A percentile compares a stretch with the other conserved stretches of the same genome.
Conservation (phyloP, 2,329 filamentous ascomycete genomes). For the Fragosphaeria purpurea region DNA sequence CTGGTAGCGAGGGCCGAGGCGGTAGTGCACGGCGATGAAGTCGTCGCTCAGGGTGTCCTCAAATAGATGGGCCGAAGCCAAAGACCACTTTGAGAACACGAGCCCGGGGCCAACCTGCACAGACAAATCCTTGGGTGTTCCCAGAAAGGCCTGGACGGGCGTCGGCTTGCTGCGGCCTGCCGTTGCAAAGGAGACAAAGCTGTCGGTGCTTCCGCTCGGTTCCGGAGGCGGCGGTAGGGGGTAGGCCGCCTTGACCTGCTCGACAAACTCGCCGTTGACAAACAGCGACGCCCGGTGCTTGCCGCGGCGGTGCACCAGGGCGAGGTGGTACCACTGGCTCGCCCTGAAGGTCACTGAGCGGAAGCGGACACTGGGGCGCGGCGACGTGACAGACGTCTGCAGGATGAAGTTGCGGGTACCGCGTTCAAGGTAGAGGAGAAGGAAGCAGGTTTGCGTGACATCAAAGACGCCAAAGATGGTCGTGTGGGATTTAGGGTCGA, state of each 20-base stretch:
- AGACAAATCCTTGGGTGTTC: constrained; percentile 82
- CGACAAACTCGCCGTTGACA: constrained; percentile 85
- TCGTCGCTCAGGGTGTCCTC: constrained; percentile 85
- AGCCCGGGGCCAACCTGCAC: constrained; percentile 62
- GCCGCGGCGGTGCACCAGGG: constrained; percentile 71
- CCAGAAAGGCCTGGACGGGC: constrained; percentile 83
- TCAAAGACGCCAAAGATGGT: constrained; percentile 96
- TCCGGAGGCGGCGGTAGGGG: constrained; percentile 61
- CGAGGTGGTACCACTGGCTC: constrained; percentile 85
- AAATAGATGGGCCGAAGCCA: constrained; percentile 83
- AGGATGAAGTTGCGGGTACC: constrained; percentile 91
- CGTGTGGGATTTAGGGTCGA: constrained; percentile 77
- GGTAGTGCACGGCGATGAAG: constrained; percentile 79
- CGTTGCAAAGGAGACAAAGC: constrained; percentile 59
- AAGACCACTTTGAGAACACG: constrained; percentile 72
- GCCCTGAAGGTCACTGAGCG: constrained; percentile 70
- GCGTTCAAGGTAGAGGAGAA: constrained; percentile 87
- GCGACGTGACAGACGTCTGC: constrained; percentile 83
- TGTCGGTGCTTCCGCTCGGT: constrained; percentile 52
- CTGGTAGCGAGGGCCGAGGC: constrained; percentile 81
- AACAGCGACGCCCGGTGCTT: constrained; percentile 80
- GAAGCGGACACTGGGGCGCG: constrained; percentile 84
- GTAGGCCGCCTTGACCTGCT: constrained; percentile 84
- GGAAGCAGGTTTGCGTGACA: constrained; percentile 80
- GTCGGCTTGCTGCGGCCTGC: constrained; percentile 40